Base-by-base conservation (phyloP, 495 filamentous ascomycete genomes). In the Podospora tetraspora region DNA sequence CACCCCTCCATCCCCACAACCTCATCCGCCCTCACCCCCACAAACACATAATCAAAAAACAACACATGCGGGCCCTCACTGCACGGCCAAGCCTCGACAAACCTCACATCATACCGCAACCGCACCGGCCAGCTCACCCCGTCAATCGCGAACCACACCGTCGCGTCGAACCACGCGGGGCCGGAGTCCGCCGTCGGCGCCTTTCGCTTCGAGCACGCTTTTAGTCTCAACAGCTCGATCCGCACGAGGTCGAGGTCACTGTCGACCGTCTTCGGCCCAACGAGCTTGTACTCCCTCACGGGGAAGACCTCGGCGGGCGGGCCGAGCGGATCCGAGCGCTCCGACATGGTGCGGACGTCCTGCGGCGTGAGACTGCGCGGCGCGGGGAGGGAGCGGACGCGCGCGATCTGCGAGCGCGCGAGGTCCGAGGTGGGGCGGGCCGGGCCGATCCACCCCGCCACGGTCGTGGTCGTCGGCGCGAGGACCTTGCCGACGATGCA, bases 401-500 rank as follows among this genome's bases (percentile, higher is more conserved):
- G 81, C 3, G 88, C 87, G 68, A 89, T 88, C 73, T 91, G 86
- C 1, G 82, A 86, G 21, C 85, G 84, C 61, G 77, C 80, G 25
- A 92, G 82, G 70, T 91, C 88, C 4, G 78, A 73, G 8, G 86
- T 85, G 13, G 86, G 87, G 8, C 84, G 82, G 43, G 88, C 89
- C 21, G 90, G 90, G 0, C 90, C 90, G 57, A 91, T 79, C 90
- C 90, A 92, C 52, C 82, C 84, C 56, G 43, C 43, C 43, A 92
- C 85, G 64, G 88, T 83, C 27, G 85, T 91, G 22, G 89, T 89
- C 66, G 34, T 43, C 3, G 89, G 91, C 3, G 89, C 91, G 8
- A 97, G 87, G 25, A 91, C 89, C 73, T 91, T 91, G 24, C 89
- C 90, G 8, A 91, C 87, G 68, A 92, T 89, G 69, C 82, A 90